Base-by-base conservation (phyloP, 2,329 filamentous ascomycete genomes). In the Epichloe coenophiala region DNA sequence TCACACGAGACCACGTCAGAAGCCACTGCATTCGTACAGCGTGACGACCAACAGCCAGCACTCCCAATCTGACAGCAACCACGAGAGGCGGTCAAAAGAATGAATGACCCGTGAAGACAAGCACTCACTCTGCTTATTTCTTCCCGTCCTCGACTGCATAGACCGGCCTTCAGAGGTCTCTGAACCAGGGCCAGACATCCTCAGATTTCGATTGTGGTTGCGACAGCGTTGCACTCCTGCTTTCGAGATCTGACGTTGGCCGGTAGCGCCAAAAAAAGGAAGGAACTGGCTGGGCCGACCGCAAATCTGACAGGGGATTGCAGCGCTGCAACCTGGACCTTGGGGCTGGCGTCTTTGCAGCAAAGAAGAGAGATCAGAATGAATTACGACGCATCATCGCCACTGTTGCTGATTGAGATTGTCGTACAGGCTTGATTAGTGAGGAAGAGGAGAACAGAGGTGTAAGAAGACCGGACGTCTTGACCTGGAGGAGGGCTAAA, bases 41-140 rank as follows among this genome's bases (percentile, higher is more conserved):
- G 31, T 45, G 45, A 48, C 35, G 40, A 47, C 45, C 45, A 33
- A 47, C 21, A 40, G 45, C 45, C 13, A 37, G 38, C 33, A 49
- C 21, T 38, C n/a, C 35, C 39, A 44, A 19, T 31, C 21, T 17
- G 41, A 38, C n/a, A 40, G 38, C 23, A 48, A 50, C 27, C n/a
- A 13, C 17, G 21, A 37, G 37, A 45, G 31, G 38, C 27, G 27
- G 35, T 31, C 5, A 17, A 12, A 33, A 38, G 42, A 38, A 38
- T 4, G 40, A 51, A n/a, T 31, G 42, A 21, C 19, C 39, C 8
- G 52, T 41, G 31, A 46, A 56, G 50, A 49, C 46, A 37, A 53
- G 52, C 52, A 53, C 84, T 81, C 75, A 89, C 86, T 80, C 70
- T 93, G 87, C 64, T 90, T 90, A 63, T 74, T 82, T 65, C 87